phyloP scores from a whole-genome alignment of 371 early-diverging fungal genomes.

The Saksenaea vasiformis region DNA sequence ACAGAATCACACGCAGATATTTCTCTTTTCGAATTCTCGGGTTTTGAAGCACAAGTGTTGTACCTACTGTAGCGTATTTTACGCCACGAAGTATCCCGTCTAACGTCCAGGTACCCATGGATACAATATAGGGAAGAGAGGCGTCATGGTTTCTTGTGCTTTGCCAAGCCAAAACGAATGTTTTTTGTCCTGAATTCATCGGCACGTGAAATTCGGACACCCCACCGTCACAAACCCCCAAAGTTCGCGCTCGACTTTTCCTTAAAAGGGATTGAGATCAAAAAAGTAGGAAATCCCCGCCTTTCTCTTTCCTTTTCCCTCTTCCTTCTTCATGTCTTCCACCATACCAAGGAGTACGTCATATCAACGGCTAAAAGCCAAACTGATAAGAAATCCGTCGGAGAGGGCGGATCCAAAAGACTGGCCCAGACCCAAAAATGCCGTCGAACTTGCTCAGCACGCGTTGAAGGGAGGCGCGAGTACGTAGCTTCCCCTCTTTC shows the following conservation, averaged over 20 bases:
- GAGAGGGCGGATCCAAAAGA: conserved; percentile 33
- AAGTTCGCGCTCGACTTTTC: neutral
- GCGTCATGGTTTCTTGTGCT: neutral
- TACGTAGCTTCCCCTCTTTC: conserved; percentile 17
- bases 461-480: conserved; percentile 50
- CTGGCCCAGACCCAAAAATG: conserved; percentile 41
- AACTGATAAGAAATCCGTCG: conserved; percentile 39
- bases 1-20: conserved; percentile 50
- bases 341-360: conserved; percentile 20
- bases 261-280: neutral
- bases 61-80: conserved; percentile 52
- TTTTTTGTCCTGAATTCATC: neutral
- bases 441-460: conserved; percentile 39
- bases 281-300: neutral
- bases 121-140: conserved; percentile 12
- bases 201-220: conserved; percentile 1
- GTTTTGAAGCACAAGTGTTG: conserved; percentile 47
- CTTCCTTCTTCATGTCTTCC: neutral
- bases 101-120: conserved; percentile 46
- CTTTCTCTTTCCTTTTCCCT: neutral
- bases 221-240: neutral
- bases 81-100: conserved; percentile 43
- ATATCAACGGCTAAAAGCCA: conserved; percentile 42
- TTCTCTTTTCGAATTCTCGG: conserved; percentile 52
- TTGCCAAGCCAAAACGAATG: neutral